These are phyloP conservation scores for Triadica sebifera DNA, from an alignment of 345 rosid genomes.

Conservation along the genomic window DNA sequence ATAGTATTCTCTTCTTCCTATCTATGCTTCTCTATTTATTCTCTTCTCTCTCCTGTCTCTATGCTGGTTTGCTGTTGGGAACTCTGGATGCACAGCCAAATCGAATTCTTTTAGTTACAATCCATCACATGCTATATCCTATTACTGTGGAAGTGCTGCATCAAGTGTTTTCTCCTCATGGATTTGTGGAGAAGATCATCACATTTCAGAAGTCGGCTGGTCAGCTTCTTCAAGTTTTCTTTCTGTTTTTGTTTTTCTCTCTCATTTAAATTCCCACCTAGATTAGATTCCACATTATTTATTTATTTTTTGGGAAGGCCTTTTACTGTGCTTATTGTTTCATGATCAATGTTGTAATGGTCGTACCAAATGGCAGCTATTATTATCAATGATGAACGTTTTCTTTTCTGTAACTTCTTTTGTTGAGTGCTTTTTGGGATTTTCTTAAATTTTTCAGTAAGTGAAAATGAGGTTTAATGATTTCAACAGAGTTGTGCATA, in stretches of 20 bases:
- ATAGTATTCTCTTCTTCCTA: conserved; percentile 19
- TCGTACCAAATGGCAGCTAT: neutral
- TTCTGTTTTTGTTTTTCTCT: neutral
- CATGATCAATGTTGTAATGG: conserved; percentile 4
- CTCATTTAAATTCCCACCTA: conserved; percentile 6
- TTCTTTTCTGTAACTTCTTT: conserved; percentile 2
- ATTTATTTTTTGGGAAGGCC: neutral
- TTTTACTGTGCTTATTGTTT: conserved; percentile 15
- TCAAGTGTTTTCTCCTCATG: conserved; percentile 91
- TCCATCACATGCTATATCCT: conserved; percentile 96
- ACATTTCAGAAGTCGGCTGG: conserved; percentile 99
- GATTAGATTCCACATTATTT: conserved; percentile 9
- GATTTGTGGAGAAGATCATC: conserved; percentile 93
- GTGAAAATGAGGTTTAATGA: neutral
- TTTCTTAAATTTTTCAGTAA: conserved; percentile 9
- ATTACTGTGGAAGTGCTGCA: conserved; percentile 95
- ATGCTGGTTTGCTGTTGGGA: conserved; percentile 56
- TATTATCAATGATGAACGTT: conserved; percentile 11
- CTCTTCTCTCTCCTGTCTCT: conserved; percentile 61
- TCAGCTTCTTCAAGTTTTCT: conserved; percentile 45
- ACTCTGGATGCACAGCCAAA: conserved; percentile 78
- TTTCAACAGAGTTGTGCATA: conserved; percentile 15
- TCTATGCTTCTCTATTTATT: conserved; percentile 50
- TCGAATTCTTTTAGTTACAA: conserved; percentile 87
- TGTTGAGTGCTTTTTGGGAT: conserved; percentile 7